phyloP scores from a whole-genome alignment of 169 alveolate species.

The Cyclospora cayetanensis region DNA sequence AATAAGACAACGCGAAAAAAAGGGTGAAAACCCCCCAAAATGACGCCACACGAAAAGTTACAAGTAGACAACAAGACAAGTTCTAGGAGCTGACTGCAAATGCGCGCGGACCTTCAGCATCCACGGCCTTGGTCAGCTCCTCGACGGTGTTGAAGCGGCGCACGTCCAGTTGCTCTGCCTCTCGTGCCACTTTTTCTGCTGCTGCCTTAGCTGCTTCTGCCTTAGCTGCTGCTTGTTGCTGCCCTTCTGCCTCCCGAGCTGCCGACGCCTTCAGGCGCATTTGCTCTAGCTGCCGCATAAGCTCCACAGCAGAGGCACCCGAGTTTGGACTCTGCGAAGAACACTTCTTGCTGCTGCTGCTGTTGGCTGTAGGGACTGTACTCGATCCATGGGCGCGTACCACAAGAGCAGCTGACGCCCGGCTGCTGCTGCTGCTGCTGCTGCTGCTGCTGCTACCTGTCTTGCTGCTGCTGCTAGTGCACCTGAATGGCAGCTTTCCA shows the following conservation, averaged over 20 bases:
- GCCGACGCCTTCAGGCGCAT: conserved; percentile 53
- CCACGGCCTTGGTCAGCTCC: conserved; percentile 65
- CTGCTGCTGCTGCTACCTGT: conserved; percentile 31
- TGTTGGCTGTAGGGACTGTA: neutral
- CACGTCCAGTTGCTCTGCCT: conserved; percentile 63
- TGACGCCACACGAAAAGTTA: neutral
- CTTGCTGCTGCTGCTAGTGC: neutral
- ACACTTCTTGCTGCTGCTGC: neutral
- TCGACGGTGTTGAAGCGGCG: conserved; percentile 57
- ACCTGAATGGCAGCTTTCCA: no score
- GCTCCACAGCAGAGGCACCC: conserved; percentile 39
- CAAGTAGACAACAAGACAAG: neutral
- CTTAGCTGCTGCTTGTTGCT: conserved; percentile 35
- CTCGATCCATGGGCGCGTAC: neutral
- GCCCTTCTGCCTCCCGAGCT: conserved; percentile 47
- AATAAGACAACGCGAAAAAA: neutral
- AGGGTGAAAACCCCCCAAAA: neutral
- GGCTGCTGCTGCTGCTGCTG: conserved; percentile 52
- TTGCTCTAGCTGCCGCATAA: conserved; percentile 48
- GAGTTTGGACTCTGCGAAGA: neutral
- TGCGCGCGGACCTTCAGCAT: conserved; percentile 46
- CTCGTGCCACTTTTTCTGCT: conserved; percentile 22
- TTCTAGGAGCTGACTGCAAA: neutral
- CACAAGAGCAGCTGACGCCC: neutral
- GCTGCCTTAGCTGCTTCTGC: conserved; percentile 29